Conservation (phyloP, 2,329 filamentous ascomycete species). For the Aspergillus amoenus region DNA sequence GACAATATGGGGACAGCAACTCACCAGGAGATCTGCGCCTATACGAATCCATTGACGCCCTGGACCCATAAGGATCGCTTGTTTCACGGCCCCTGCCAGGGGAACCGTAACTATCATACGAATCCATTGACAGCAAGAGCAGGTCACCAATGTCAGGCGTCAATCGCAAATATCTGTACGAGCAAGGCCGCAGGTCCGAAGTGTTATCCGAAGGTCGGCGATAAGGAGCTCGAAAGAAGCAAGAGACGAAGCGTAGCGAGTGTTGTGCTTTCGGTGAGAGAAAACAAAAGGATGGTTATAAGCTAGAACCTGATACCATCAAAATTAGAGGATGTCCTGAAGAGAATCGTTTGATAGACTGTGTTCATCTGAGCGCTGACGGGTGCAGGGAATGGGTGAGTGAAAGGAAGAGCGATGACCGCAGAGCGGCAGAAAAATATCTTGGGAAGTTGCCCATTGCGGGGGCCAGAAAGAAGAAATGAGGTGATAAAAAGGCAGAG, state of each 20-base stretch:
- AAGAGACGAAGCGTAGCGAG: no score
- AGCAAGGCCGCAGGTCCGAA: not conserved
- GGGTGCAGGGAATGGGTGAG: slow-evolving; percentile 23
- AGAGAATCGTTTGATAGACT: slow-evolving; percentile 20
- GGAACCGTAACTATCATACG: slow-evolving; percentile 47
- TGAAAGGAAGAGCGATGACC: slow-evolving; percentile 22
- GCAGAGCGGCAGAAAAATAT: slow-evolving; percentile 17
- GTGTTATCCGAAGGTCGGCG: slow-evolving; percentile 3
- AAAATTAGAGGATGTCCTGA: slow-evolving; percentile 36
- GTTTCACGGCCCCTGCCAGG: slow-evolving; percentile 44
- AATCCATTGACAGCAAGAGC: slow-evolving; percentile 40
- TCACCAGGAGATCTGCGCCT: slow-evolving; percentile 49
- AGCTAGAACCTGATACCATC: slow-evolving; percentile 40
- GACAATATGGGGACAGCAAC: slow-evolving; percentile 11
- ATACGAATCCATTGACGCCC: slow-evolving; percentile 40
- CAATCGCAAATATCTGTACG: not conserved
- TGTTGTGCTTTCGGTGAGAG: slow-evolving; percentile 1
- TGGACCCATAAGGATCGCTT: slow-evolving; percentile 37
- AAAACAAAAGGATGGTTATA: slow-evolving; percentile 11
- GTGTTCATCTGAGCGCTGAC: slow-evolving; percentile 24
- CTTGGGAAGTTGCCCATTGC: slow-evolving; percentile 5
- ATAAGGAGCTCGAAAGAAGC: not conserved
- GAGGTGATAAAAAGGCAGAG: slow-evolving; percentile 20
- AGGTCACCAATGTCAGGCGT: not conserved
- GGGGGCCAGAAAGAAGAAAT: not conserved